Conservation (phyloP, 2,329 filamentous ascomycete species). For the Orbilia oligospora region DNA sequence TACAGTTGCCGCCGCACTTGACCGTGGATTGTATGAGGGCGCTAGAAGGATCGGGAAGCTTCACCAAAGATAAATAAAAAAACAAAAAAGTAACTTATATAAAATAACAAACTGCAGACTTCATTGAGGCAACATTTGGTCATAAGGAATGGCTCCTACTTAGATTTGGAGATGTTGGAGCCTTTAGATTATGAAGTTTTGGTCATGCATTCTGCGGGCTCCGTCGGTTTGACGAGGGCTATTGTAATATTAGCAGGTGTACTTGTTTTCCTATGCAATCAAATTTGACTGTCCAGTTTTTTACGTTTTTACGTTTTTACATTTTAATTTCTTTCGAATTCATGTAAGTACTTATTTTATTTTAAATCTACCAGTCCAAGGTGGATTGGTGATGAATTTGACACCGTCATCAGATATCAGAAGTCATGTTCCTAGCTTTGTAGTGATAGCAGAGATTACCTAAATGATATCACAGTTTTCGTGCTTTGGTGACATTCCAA, state of each 20-base stretch:
- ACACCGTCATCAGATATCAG: not conserved
- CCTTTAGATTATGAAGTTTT: not conserved
- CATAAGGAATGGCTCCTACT: constrained; percentile 2
- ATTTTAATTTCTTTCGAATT: constrained; percentile 7
- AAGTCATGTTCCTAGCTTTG: not conserved
- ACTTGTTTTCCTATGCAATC: constrained; percentile 25
- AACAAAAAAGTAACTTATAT: constrained; percentile 4
- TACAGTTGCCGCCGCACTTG: constrained; percentile 93
- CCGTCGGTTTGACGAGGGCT: constrained; percentile 18
- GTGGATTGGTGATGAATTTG: not conserved
- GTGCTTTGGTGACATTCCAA: constrained; percentile 48
- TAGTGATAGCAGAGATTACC: not conserved
- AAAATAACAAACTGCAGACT: not conserved
- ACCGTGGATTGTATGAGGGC: constrained; percentile 92
- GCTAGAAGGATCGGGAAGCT: constrained; percentile 87
- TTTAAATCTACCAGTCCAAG: not conserved
- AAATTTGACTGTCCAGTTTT: constrained; percentile 12
- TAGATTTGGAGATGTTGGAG: not conserved
- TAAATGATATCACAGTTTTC: constrained; percentile 9
- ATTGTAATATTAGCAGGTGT: constrained; percentile 58
- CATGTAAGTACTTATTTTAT: constrained; percentile 42
- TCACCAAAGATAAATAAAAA: constrained; percentile 69
- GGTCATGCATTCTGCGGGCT: constrained; percentile 20
- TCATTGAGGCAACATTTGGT: constrained; percentile 25
- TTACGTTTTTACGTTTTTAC: not conserved